Percentiles rank a stretch among this genome's conserved stretches.
These are phyloP conservation scores for Alnus glutinosa DNA, from an alignment of 306 rosid species.

Conservation along the genomic window DNA sequence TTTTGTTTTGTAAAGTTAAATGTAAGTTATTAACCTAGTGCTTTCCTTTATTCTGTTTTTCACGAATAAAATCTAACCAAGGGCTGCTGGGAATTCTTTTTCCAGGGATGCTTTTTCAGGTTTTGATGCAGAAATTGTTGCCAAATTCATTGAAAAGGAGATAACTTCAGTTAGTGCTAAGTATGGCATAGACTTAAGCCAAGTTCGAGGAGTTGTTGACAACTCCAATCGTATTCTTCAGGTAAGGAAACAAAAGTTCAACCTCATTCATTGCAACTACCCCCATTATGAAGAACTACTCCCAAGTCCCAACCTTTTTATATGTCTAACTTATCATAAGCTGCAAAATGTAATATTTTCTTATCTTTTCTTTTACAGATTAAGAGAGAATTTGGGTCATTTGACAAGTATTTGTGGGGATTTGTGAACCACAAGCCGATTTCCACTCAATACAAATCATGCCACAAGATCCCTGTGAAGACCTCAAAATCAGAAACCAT, in stretches of 20 bases:
- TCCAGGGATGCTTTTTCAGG: conserved; percentile 82
- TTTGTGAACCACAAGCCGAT: conserved; percentile 83
- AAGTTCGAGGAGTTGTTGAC: conserved; percentile 89
- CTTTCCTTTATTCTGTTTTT: neutral
- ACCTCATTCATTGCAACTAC: neutral
- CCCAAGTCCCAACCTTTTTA: neutral
- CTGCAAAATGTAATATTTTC: conserved; percentile 16
- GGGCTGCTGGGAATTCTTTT: neutral
- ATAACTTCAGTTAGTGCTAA: conserved; percentile 70
- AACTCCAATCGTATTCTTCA: conserved; percentile 80
- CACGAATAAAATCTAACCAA: neutral
- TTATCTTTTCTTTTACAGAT: conserved; percentile 38
- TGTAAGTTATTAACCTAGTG: neutral
- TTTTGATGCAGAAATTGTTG: conserved; percentile 78
- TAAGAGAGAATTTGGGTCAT: conserved; percentile 72
- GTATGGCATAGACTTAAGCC: conserved; percentile 75
- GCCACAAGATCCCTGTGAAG: conserved; percentile 90
- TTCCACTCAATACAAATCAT: conserved; percentile 80
- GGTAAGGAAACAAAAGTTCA: conserved; percentile 37
- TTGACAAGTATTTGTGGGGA: conserved; percentile 87
- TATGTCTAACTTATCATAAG: neutral
- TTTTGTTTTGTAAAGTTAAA: neutral
- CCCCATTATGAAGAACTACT: neutral
- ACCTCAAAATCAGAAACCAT: conserved; percentile 96
- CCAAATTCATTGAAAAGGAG: conserved; percentile 71